Conservation (phyloP, 129 eudicot species). For the Artemisia annua region DNA sequence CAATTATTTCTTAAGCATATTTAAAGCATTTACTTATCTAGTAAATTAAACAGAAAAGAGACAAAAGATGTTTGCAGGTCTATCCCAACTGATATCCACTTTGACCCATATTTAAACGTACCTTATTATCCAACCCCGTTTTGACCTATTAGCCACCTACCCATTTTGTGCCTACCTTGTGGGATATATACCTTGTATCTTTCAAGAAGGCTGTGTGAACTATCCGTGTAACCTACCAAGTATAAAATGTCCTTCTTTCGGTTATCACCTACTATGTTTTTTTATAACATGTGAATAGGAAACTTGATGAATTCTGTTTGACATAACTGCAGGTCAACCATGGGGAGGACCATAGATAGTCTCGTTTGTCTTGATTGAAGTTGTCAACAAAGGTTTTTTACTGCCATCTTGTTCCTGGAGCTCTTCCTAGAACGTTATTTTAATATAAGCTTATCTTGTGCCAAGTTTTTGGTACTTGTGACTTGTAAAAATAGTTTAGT, state of each 20-base stretch:
- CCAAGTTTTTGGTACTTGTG: neutral
- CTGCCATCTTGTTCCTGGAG: constrained; percentile 10
- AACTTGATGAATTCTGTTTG: neutral
- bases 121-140: too few relatives aligned
- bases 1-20: too few relatives aligned
- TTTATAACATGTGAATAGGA: constrained; percentile 19
- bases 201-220: neutral
- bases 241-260: neutral
- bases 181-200: neutral
- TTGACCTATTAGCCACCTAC: too few relatives aligned
- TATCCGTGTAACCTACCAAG: neutral
- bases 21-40: too few relatives aligned
- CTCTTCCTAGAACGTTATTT: constrained; percentile 9
- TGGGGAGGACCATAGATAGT: neutral
- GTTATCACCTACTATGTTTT: neutral
- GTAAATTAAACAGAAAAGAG: too few relatives aligned
- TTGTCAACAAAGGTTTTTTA: neutral
- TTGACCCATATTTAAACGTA: too few relatives aligned
- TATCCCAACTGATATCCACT: too few relatives aligned
- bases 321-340: neutral
- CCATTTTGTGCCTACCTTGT: neutral
- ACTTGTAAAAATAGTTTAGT: constrained; percentile 22
- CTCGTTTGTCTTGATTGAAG: constrained; percentile 1
- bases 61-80: too few relatives aligned
- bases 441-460: neutral